Percentiles rank a stretch among this genome's conserved stretches.
Evolutionary conservation across 129 eudicot species (phyloP).

Genomic region (Centrapalus pauciflorus): DNA sequence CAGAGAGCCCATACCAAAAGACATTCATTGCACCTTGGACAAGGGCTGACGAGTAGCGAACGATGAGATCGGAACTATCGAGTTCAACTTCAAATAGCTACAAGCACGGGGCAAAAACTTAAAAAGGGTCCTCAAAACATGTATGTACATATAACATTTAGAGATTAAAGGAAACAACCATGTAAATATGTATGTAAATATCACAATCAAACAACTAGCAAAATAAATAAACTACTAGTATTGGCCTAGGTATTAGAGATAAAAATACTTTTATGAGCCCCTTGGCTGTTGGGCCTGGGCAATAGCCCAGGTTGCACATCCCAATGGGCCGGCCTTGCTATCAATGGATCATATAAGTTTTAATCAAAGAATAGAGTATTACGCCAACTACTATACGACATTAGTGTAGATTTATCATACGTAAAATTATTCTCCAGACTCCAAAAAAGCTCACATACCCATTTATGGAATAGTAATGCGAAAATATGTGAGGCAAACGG

Average conservation of each 20-base stretch:
- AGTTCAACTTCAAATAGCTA: slow-evolving; percentile 86
- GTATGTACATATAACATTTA: background rate
- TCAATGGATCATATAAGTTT: too few species aligned
- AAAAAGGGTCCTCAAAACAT: too few species aligned
- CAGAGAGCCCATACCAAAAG: slow-evolving; percentile 63
- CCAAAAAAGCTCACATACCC: slow-evolving; percentile 49
- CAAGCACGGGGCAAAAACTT: too few species aligned
- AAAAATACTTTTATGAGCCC: too few species aligned
- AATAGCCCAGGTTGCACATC: too few species aligned
- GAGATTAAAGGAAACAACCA: background rate
- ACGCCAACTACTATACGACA: background rate
- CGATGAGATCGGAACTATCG: slow-evolving; percentile 74
- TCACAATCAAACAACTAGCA: too few species aligned
- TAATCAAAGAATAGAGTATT: background rate
- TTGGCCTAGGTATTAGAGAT: too few species aligned
- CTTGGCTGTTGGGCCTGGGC: too few species aligned
- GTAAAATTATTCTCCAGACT: background rate
- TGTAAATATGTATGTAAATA: background rate
- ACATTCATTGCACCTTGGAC: slow-evolving; percentile 93
- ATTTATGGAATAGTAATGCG: slow-evolving; percentile 69
- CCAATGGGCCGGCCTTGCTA: too few species aligned
- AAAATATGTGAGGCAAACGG: slow-evolving; percentile 74
- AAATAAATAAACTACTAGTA: too few species aligned
- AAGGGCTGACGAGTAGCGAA: slow-evolving; percentile 93
- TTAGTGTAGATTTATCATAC: too few species aligned